Evolutionary conservation across 306 rosid species (phyloP).

Genomic region (Oemleria cerasiformis): DNA sequence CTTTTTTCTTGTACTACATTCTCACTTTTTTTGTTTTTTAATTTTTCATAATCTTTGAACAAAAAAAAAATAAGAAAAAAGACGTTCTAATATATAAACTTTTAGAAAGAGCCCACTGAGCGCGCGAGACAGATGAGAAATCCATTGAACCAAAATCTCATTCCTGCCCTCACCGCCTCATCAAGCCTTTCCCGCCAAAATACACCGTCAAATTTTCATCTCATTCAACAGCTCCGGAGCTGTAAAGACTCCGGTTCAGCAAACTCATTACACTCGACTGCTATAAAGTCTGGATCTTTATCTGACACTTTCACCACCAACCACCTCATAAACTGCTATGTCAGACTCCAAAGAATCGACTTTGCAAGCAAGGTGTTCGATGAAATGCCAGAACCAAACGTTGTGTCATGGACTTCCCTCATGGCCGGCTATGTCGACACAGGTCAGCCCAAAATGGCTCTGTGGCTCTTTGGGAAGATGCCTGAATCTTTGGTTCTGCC

Average conservation of each 20-base stretch:
- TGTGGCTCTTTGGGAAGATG: slow-evolving; percentile 48
- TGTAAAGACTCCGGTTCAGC: slow-evolving; percentile 43
- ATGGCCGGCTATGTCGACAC: slow-evolving; percentile 51
- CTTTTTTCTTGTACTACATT: too few relatives aligned
- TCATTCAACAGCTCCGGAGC: slow-evolving; percentile 43
- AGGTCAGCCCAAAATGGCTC: slow-evolving; percentile 44
- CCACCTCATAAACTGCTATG: slow-evolving; percentile 56
- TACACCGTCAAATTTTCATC: slow-evolving; percentile 27
- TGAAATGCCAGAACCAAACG: slow-evolving; percentile 55
- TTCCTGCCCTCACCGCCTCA: slow-evolving; percentile 24
- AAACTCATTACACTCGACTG: slow-evolving; percentile 40
- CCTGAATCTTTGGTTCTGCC: slow-evolving; percentile 42
- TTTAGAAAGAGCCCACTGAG: not conserved
- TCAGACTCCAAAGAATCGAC: slow-evolving; percentile 38
- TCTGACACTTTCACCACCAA: slow-evolving; percentile 49
- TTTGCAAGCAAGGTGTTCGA: slow-evolving; percentile 58
- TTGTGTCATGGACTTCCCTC: slow-evolving; percentile 81
- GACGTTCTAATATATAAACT: too few relatives aligned
- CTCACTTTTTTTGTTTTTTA: too few relatives aligned
- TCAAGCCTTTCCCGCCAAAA: slow-evolving; percentile 35
- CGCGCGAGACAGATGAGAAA: slow-evolving; percentile 19
- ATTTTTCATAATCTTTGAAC: too few relatives aligned
- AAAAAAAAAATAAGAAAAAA: too few relatives aligned
- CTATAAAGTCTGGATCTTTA: slow-evolving; percentile 46
- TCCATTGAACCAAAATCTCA: slow-evolving; percentile 18